Conservation (phyloP, 2,329 filamentous ascomycete species). For the Acarospora socialis region DNA sequence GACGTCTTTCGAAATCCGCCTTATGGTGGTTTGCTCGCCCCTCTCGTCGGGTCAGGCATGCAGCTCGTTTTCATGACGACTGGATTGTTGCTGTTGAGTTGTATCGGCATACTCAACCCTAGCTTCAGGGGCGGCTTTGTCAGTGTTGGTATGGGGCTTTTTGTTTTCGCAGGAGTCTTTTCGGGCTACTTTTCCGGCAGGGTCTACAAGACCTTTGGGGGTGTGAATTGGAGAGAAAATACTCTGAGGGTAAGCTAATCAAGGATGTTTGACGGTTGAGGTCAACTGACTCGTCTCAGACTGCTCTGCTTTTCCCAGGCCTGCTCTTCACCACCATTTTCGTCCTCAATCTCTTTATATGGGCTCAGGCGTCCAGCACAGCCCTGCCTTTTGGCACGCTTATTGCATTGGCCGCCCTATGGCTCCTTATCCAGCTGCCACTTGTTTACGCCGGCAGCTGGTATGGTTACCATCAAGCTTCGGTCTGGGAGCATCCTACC, state of each 20-base stretch:
- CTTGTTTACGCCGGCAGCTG: slow-evolving; percentile 70
- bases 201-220: slow-evolving; percentile 72
- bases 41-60: slow-evolving; percentile 71
- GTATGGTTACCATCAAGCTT: slow-evolving; percentile 54
- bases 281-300: slow-evolving; percentile 26
- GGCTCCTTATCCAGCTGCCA: slow-evolving; percentile 75
- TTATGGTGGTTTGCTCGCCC: slow-evolving; percentile 59
- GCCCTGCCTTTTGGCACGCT: slow-evolving; percentile 74
- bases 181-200: slow-evolving; percentile 79
- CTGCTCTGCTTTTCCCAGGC: slow-evolving; percentile 65
- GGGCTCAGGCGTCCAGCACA: slow-evolving; percentile 78
- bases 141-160: slow-evolving; percentile 68
- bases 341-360: slow-evolving; percentile 75
- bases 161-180: slow-evolving; percentile 69
- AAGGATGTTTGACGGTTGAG: not conserved
- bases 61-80: slow-evolving; percentile 72
- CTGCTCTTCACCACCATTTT: slow-evolving; percentile 62
- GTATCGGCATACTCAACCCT: slow-evolving; percentile 66
- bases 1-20: slow-evolving; percentile 69
- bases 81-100: slow-evolving; percentile 57
- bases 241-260: slow-evolving; percentile 42
- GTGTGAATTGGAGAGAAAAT: slow-evolving; percentile 60
- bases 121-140: slow-evolving; percentile 84
- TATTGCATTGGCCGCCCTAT: slow-evolving; percentile 56
- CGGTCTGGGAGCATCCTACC: slow-evolving; percentile 67